phyloP scores from a whole-genome alignment of 2,329 filamentous ascomycete genomes.

The Furcasterigmium furcatum region DNA sequence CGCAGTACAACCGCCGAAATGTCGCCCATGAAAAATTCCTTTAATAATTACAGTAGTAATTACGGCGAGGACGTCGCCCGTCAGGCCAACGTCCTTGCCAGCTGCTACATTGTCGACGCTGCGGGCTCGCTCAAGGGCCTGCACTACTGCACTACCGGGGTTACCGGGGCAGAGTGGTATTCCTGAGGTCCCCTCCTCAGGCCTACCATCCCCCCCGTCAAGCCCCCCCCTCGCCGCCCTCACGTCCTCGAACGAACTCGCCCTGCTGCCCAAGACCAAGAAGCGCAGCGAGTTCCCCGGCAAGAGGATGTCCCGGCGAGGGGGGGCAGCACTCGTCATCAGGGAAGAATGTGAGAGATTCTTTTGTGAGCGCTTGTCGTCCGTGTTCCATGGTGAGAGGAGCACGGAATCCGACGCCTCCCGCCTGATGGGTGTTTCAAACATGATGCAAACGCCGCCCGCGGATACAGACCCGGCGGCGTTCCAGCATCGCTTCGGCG shows the following conservation, averaged over 20 bases:
- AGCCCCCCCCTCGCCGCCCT: slow-evolving; percentile 85
- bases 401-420: slow-evolving; percentile 73
- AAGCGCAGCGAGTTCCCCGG: slow-evolving; percentile 32
- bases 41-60: slow-evolving; percentile 71
- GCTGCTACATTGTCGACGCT: slow-evolving; percentile 82
- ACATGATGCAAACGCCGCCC: slow-evolving; percentile 46
- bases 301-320: slow-evolving; percentile 52
- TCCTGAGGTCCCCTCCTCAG: slow-evolving; percentile 87
- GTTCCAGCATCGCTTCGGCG: slow-evolving; percentile 20
- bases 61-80: slow-evolving; percentile 66
- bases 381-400: slow-evolving; percentile 96
- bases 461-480: slow-evolving; percentile 40
- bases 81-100: slow-evolving; percentile 78
- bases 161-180: slow-evolving; percentile 88
- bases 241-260: slow-evolving; percentile 65
- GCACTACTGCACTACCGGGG: slow-evolving; percentile 94
- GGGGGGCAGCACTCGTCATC: slow-evolving; percentile 94
- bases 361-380: slow-evolving; percentile 94
- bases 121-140: slow-evolving; percentile 73
- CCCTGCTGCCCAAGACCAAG: slow-evolving; percentile 55
- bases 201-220: slow-evolving; percentile 79
- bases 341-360: slow-evolving; percentile 99
- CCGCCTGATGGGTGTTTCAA: slow-evolving; percentile 77
- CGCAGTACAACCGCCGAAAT: slow-evolving; percentile 30
- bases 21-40: slow-evolving; percentile 70